Evolutionary conservation across 495 filamentous ascomycete species (phyloP).

Genomic region (Aspergillus haitiensis): DNA sequence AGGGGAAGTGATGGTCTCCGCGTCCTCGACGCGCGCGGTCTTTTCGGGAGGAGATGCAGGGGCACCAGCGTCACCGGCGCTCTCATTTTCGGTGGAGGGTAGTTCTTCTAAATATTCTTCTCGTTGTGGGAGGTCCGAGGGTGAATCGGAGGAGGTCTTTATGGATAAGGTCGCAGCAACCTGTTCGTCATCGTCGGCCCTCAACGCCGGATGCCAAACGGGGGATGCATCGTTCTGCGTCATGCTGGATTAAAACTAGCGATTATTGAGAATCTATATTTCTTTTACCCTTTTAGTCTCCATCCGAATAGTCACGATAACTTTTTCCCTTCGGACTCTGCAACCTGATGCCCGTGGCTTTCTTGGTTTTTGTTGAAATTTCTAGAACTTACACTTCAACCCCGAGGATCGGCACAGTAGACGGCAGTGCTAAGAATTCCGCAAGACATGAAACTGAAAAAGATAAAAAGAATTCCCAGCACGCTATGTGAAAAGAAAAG

Average conservation of each 20-base stretch:
- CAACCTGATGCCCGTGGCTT: too few relatives aligned
- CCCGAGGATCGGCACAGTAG: slow-evolving; percentile 18
- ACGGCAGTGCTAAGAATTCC: slow-evolving; percentile 9
- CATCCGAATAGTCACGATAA: slow-evolving; percentile 11
- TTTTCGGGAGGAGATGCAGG: neutral
- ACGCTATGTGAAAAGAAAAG: neutral
- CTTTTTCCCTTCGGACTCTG: slow-evolving; percentile 12
- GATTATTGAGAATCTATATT: too few relatives aligned
- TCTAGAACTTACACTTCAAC: slow-evolving; percentile 10
- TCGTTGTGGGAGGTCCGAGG: neutral
- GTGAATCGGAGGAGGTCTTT: slow-evolving; percentile 7
- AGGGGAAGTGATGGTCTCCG: neutral
- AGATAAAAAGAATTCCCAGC: slow-evolving; percentile 11
- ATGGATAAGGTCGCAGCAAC: slow-evolving; percentile 14
- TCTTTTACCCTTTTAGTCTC: too few relatives aligned
- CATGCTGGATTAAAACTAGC: slow-evolving; percentile 17
- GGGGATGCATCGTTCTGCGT: slow-evolving; percentile 24
- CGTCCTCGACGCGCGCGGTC: neutral
- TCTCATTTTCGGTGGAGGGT: neutral
- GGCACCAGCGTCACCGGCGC: neutral
- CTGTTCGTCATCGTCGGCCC: slow-evolving; percentile 29
- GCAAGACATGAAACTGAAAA: slow-evolving; percentile 6
- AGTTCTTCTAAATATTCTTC: neutral
- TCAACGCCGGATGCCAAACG: slow-evolving; percentile 47
- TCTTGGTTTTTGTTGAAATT: too few relatives aligned